phyloP scores from a whole-genome alignment of 2,329 filamentous ascomycete species.

The Alternaria dauci region DNA sequence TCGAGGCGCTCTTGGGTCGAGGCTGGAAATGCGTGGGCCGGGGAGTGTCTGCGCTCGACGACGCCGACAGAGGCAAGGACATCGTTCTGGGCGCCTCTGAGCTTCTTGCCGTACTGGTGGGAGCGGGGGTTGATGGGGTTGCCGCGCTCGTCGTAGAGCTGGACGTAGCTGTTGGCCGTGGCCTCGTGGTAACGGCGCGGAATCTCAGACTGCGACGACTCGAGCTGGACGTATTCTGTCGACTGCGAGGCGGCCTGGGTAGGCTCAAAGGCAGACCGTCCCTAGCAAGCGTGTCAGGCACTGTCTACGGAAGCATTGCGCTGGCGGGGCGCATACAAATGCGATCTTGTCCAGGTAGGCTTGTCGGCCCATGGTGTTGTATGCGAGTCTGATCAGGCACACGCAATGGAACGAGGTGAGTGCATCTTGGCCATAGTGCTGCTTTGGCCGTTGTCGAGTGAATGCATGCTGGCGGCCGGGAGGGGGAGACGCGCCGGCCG shows the following conservation, averaged over 20 bases:
- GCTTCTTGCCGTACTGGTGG: slow-evolving; percentile 50
- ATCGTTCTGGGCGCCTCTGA: slow-evolving; percentile 58
- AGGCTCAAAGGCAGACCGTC: slow-evolving; percentile 53
- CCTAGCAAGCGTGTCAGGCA: slow-evolving; percentile 41
- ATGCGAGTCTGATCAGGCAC: not conserved
- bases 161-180: slow-evolving; percentile 41
- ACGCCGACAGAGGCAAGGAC: slow-evolving; percentile 58
- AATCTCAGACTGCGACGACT: slow-evolving; percentile 35
- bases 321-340: slow-evolving; percentile 36
- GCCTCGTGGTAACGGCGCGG: slow-evolving; percentile 33
- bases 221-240: slow-evolving; percentile 40
- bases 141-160: slow-evolving; percentile 57
- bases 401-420: not conserved
- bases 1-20: slow-evolving; percentile 40
- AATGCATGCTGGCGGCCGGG: not conserved
- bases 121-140: slow-evolving; percentile 55
- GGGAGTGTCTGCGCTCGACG: slow-evolving; percentile 51
- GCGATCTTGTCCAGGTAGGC: slow-evolving; percentile 50
- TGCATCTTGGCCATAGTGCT: not conserved
- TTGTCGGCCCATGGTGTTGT: slow-evolving; percentile 45
- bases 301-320: not conserved
- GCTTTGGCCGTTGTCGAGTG: no score
- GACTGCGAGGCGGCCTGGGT: slow-evolving; percentile 34
- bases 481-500: slow-evolving; percentile 17
- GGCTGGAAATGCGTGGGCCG: slow-evolving; percentile 37